phyloP scores from a whole-genome alignment of 306 rosid genomes.

The Rosa multiflora region DNA sequence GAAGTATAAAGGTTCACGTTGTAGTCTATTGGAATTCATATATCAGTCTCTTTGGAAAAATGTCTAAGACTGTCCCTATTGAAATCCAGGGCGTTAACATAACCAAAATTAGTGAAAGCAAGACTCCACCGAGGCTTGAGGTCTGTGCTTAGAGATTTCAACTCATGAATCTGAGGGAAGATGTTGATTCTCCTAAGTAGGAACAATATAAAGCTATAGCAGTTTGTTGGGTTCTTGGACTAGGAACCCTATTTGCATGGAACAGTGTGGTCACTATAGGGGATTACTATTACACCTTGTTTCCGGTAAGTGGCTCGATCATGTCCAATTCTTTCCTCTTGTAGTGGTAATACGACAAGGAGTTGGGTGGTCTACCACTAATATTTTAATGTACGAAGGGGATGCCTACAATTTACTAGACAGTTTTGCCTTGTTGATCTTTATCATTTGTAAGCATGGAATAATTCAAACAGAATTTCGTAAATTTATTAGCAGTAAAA shows the following conservation, averaged over 20 bases:
- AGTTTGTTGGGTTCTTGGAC: conserved; percentile 77
- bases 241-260: conserved; percentile 79
- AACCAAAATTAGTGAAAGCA: conserved; percentile 23
- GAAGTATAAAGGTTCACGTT: neutral
- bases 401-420: too few species aligned
- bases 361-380: too few species aligned
- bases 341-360: too few species aligned
- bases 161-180: neutral
- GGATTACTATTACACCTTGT: neutral
- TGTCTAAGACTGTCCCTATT: too few species aligned
- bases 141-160: conserved; percentile 28
- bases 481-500: too few species aligned
- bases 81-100: neutral
- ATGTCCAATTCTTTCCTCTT: neutral
- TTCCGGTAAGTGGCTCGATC: neutral
- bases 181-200: conserved; percentile 22
- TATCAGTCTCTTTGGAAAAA: too few species aligned
- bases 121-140: conserved; percentile 35
- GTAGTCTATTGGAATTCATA: too few species aligned
- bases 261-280: conserved; percentile 22
- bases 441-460: too few species aligned
- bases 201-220: conserved; percentile 55
- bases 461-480: too few species aligned
- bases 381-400: too few species aligned
- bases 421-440: too few species aligned